Conservation (phyloP, 139 green algal genomes). For the Zygnema circumcarinatum region DNA sequence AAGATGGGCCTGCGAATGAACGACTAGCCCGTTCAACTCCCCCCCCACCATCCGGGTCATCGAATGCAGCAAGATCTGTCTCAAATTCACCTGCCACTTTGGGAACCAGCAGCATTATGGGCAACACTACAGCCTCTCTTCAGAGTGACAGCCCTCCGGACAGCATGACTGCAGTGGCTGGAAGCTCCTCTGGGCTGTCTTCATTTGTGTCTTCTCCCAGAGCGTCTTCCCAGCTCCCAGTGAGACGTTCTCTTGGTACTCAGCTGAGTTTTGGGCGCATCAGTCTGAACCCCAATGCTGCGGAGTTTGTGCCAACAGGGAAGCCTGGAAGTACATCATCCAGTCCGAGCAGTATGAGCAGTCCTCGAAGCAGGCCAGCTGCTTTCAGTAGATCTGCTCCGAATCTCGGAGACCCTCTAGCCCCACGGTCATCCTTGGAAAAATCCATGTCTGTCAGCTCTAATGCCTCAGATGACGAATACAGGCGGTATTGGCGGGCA, state of each 20-base stretch:
- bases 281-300: slow-evolving; percentile 56
- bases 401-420: background rate
- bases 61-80: background rate
- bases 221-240: background rate
- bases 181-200: background rate
- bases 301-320: slow-evolving; percentile 48
- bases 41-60: background rate
- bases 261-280: slow-evolving; percentile 35
- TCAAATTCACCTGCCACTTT: background rate
- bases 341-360: slow-evolving; percentile 8
- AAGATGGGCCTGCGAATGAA: background rate
- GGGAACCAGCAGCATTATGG: background rate
- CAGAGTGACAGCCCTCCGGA: background rate
- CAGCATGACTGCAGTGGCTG: background rate
- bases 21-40: background rate
- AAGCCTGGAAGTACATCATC: background rate
- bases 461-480: slow-evolving; percentile 44
- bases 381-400: background rate
- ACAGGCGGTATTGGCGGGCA: slow-evolving; percentile 45
- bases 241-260: background rate
- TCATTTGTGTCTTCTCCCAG: background rate
- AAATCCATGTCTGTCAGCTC: slow-evolving; percentile 12
- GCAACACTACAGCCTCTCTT: background rate
- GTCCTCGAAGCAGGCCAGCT: background rate
- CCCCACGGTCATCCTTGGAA: background rate